Percentiles rank a stretch among this genome's conserved stretches.
These are phyloP conservation scores for Euphrasia arctica DNA, from an alignment of 305 asterid species.

Conservation along the genomic window DNA sequence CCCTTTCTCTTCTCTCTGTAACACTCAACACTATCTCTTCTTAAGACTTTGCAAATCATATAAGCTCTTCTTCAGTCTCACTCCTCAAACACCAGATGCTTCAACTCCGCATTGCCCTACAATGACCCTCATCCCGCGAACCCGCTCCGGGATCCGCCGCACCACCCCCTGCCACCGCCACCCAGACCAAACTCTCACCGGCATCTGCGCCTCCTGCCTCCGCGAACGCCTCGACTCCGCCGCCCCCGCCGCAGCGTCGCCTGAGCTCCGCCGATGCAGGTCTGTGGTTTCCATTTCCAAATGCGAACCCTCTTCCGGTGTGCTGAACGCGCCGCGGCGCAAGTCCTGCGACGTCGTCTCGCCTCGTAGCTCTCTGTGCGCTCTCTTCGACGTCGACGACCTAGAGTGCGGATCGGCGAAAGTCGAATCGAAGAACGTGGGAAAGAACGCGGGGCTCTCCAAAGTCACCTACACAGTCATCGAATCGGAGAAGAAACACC, in stretches of 20 bases:
- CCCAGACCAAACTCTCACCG: slow-evolving; percentile 72
- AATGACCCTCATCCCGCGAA: slow-evolving; percentile 49
- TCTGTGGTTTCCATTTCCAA: slow-evolving; percentile 57
- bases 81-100: slow-evolving; percentile 6
- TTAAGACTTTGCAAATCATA: not conserved
- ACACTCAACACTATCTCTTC: not conserved
- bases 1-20: not conserved
- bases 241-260: slow-evolving; percentile 28
- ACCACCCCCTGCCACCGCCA: slow-evolving; percentile 82
- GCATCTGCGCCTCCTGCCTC: slow-evolving; percentile 50
- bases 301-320: slow-evolving; percentile 44
- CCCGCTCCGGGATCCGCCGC: slow-evolving; percentile 40
- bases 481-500: slow-evolving; percentile 32
- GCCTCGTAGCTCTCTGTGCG: slow-evolving; percentile 47
- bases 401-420: slow-evolving; percentile 43
- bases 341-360: slow-evolving; percentile 74
- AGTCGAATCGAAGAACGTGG: slow-evolving; percentile 73
- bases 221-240: not conserved
- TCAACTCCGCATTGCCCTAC: slow-evolving; percentile 19
- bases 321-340: slow-evolving; percentile 62
- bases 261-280: slow-evolving; percentile 77
- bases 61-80: no score
- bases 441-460: slow-evolving; percentile 52
- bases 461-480: slow-evolving; percentile 45
- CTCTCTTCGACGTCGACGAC: slow-evolving; percentile 63